Base-by-base conservation (phyloP, 2,329 filamentous ascomycete genomes). In the Aspergillus felis region DNA sequence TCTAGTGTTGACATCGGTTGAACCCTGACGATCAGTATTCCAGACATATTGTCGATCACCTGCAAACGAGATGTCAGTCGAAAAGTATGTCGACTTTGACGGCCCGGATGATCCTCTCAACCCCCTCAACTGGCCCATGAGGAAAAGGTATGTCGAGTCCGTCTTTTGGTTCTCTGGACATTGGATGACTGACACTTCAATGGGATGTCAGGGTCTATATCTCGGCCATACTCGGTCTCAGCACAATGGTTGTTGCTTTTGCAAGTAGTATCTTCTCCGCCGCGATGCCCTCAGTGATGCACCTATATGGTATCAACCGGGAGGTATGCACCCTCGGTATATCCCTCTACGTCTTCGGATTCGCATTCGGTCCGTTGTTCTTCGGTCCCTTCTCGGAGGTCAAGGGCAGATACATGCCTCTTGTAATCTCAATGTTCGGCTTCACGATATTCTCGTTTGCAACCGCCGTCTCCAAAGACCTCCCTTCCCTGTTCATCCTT, bases 381-480 rank as follows among this genome's bases (percentile, higher is more conserved):
- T 59, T 59, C 29, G 57, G 54, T 3, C 57, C 57, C 24, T 59
- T 59, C 41, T 59, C 57, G n/a, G 51, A 62, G 62, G 67, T 75
- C 0, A 74, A 76, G 57, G 78, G 78, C 1, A 69, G 78, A 29
- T 74, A 74, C 55, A 64, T 70, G 59, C 73, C 72, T 5, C 71
- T 79, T 56, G 64, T 77, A 4, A 69, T 73, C 7, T 68, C 73
- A 9, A 67, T 78, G 48, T 66, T 74, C 28, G 61, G 71, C 2
- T 70, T 79, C n/a, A 74, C 64, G 1, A 54, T 78, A 3, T 79
- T 79, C 63, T 74, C 71, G 17, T 75, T 79, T 41, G 76, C 72
- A 3, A 72, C 72, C 0, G 78, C 77, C 1, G 71, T 64, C n/a
- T 73, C 69, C 56, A 66, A 69, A 56, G 72, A 70, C 50, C 63